Percentiles rank a stretch among this genome's conserved stretches.
Evolutionary conservation across 2,329 filamentous ascomycete species (phyloP).

Genomic region (Didymella arachidicola): DNA sequence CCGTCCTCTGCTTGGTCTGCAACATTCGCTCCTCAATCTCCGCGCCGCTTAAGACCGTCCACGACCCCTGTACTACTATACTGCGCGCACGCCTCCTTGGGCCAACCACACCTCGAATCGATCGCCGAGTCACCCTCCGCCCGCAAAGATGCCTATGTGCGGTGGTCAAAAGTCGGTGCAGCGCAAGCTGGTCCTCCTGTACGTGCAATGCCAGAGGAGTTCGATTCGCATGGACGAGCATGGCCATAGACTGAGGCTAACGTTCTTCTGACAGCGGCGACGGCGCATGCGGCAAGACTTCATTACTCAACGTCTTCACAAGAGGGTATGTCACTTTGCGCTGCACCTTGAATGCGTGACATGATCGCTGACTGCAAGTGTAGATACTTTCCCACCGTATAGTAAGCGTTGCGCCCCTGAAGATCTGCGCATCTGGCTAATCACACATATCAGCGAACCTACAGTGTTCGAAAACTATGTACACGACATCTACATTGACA

Average conservation of each 20-base stretch:
- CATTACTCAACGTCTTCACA: conserved; percentile 96
- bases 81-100: conserved; percentile 38
- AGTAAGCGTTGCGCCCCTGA: conserved; percentile 62
- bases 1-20: conserved; percentile 21
- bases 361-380: conserved; percentile 16
- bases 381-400: conserved; percentile 96
- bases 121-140: conserved; percentile 29
- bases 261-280: conserved; percentile 71
- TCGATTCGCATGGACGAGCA: conserved; percentile 7
- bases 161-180: conserved; percentile 76
- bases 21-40: conserved; percentile 18
- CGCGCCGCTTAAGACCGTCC: conserved; percentile 21
- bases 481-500: conserved; percentile 98
- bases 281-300: conserved; percentile 97
- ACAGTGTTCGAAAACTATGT: conserved; percentile 99
- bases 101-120: conserved; percentile 32
- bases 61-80: conserved; percentile 29
- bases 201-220: conserved; percentile 49
- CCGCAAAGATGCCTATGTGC: conserved; percentile 56
- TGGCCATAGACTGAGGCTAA: conserved; percentile 37
- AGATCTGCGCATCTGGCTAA: conserved; percentile 28
- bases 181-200: conserved; percentile 96
- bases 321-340: conserved; percentile 73
- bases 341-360: neutral
- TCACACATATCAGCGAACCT: conserved; percentile 69